Conservation (phyloP, 106 monocot genomes). For the Dendrobium chrysotoxum region DNA sequence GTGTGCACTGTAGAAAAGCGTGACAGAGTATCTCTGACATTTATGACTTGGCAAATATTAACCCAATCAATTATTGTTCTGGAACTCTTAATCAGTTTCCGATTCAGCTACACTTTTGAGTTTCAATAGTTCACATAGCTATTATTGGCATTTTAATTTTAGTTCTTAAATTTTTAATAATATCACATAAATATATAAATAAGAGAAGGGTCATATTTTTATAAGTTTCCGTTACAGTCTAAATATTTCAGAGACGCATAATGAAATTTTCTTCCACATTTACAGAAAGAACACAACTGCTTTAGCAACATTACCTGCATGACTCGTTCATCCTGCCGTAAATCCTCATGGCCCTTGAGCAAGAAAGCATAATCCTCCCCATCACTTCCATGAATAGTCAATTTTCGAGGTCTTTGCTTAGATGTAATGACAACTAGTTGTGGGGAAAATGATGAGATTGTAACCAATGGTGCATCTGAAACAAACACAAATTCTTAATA, state of each 20-base stretch:
- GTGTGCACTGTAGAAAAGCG: neutral
- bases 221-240: neutral
- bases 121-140: too few relatives aligned
- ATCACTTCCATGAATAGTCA: constrained; percentile 94
- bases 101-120: too few relatives aligned
- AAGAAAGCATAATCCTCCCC: constrained; percentile 94
- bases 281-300: neutral
- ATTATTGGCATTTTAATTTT: neutral
- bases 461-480: constrained; percentile 85
- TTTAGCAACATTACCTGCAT: constrained; percentile 64
- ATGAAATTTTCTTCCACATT: neutral
- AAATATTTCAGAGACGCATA: neutral
- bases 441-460: constrained; percentile 86
- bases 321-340: constrained; percentile 97
- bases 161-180: neutral
- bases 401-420: constrained; percentile 87
- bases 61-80: too few relatives aligned
- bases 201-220: neutral
- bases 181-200: neutral
- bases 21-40: neutral
- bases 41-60: neutral
- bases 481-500: constrained; percentile 1
- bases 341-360: constrained; percentile 96
- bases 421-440: constrained; percentile 93
- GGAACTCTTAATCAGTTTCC: too few relatives aligned